Base-by-base conservation (phyloP, 208 protist genomes). In the Balamuthia mandrillaris region DNA sequence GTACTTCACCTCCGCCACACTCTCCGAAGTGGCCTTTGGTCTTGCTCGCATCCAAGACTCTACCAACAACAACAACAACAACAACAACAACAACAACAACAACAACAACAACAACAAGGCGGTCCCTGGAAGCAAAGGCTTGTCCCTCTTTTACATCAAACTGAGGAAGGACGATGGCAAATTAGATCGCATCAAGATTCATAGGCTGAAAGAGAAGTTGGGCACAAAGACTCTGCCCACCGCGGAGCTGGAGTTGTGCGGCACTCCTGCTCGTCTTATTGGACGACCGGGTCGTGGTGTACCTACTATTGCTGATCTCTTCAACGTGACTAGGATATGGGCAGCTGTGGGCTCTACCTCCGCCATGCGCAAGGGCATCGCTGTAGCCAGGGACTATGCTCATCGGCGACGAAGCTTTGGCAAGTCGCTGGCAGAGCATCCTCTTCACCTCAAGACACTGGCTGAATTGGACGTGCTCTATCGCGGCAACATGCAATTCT, bases 201-300 rank as follows among this genome's bases (percentile, higher is more conserved):
- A 63, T 2, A 45, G 78, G 1, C 85, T 89, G 45, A 89, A 89
- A 42, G 68, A 91, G 12, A 91, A 91, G 84, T 51, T 91, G 7
- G 88, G 88, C 70, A 91, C 88, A 6, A 87, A 88, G 74, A 35
- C 79, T 10, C 63, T 91, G 21, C 88, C 88, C 41, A 91, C 88
- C 14, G 87, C 88, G 45, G 88, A 91, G 72, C 27, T 91, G 45
- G 58, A 63, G 44, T 51, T 91, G 2, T 51, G 60, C 27, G 63
- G 63, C n/a, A 56, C 56, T 31, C 41, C 78, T 35, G 87, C 87
- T 18, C 41, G 60, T 14, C 52, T 87, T 24, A 37, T 88, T 0
- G 68, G 85, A 7, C 45, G 47, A 31, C 41, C 61, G 44, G 87
- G 82, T 39, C 66, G 72, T 27, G 84, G 84, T 37, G 72, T 87